phyloP scores from a whole-genome alignment of 148 eudicot genomes.

The Suaeda aralocaspica region DNA sequence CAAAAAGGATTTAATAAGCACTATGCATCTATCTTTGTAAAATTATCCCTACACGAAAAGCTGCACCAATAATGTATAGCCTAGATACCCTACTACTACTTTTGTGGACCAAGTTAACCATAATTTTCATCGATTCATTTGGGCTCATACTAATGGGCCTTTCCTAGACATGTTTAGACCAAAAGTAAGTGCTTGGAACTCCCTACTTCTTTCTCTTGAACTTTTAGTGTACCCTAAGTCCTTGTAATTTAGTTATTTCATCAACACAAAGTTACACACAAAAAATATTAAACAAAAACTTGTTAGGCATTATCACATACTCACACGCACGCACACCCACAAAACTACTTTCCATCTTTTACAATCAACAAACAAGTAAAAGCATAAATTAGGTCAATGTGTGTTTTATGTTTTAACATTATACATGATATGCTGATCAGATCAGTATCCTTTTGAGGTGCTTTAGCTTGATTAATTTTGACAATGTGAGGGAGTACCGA shows the following conservation, averaged over 20 bases:
- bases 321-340: too few relatives aligned
- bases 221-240: not conserved
- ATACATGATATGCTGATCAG: not conserved
- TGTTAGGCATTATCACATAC: not conserved
- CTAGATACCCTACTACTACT: not conserved
- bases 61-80: too few relatives aligned
- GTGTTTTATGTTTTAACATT: not conserved
- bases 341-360: not conserved
- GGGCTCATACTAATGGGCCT: not conserved
- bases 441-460: not conserved
- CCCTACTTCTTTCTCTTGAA: not conserved
- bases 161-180: not conserved
- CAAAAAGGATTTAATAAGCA: too few relatives aligned
- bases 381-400: not conserved
- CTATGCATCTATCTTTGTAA: not conserved
- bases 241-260: not conserved
- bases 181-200: not conserved
- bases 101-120: not conserved
- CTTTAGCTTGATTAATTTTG: not conserved
- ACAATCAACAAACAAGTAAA: not conserved
- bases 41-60: not conserved
- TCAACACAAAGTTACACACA: not conserved
- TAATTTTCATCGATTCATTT: not conserved
- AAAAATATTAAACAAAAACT: not conserved
- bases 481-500: too few relatives aligned